Evolutionary conservation across 345 rosid genomes (phyloP), one percentile per base, ranked within the genome.

Genomic region (Hypericum androsaemum): DNA sequence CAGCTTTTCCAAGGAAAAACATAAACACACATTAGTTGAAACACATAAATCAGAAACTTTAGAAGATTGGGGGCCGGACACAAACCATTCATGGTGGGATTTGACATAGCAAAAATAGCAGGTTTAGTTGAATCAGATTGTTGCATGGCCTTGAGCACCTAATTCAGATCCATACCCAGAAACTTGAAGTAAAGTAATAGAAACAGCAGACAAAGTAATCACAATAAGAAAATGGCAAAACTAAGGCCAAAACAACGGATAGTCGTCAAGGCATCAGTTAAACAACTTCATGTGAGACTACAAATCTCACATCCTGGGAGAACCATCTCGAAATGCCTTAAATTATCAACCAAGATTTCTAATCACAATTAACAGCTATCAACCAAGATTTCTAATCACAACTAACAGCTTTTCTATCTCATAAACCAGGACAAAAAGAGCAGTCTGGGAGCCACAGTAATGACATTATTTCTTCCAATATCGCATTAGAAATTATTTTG

Each of bases 91-190:
- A 69, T 72, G 50, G 98, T 92, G 61, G 98, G 97, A 73, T 88
- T 92, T 8, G 97, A 92, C 98, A 92, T 88, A 38, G 98, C 94
- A 76, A 92, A 92, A 65, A 92, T 85, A 54, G 95, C 95, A 9
- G 95, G 98, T 70, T 75, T 92, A 58, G 71, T 57, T 46, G 95
- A 92, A 61, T 76, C 84, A 40, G 97, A 92, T 50, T 79, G 86
- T 59, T 67, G 68, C 98, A 83, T 81, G 10, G 97, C 95, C 74
- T 72, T 85, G 12, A 92, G 97, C 60, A 92, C 96, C 97, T 92
- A 74, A 50, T 66, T 64, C 58, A 62, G 39, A 43, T 56, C 53
- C 41, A 56, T 66, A 68, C 41, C 22, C 35, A 58, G 35, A 46
- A 43, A 45, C 49, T 35, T 8, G 43, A 16, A 58, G 42, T 41